phyloP scores from a whole-genome alignment of 163 green algal species.

The Chlorella variabilis region DNA sequence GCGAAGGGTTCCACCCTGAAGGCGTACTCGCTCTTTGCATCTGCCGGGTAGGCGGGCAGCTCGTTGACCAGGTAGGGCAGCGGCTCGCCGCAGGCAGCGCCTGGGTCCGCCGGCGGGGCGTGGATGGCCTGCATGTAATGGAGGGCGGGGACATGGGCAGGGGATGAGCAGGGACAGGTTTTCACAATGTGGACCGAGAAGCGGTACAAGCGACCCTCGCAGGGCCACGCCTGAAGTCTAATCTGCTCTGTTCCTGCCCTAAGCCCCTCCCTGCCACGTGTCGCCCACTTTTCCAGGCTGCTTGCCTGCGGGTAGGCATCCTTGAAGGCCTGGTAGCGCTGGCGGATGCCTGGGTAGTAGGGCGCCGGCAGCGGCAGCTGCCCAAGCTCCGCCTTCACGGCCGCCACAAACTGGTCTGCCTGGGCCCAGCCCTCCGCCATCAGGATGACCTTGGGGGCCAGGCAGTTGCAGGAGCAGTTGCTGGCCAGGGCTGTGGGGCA shows the following conservation, averaged over 20 bases:
- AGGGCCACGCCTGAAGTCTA: too few relatives aligned
- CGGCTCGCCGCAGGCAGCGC: neutral
- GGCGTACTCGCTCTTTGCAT: slow-evolving; percentile 10
- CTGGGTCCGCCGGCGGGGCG: neutral
- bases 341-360: slow-evolving; percentile 27
- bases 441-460: slow-evolving; percentile 30
- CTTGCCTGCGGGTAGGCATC: slow-evolving; percentile 24
- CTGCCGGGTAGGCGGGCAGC: slow-evolving; percentile 14
- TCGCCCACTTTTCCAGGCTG: neutral
- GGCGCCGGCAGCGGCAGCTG: slow-evolving; percentile 2
- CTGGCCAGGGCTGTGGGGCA: neutral
- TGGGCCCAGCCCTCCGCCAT: slow-evolving; percentile 32
- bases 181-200: too few relatives aligned
- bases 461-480: slow-evolving; percentile 37
- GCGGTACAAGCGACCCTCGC: neutral
- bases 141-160: neutral
- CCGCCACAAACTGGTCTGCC: slow-evolving; percentile 16
- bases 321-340: slow-evolving; percentile 32
- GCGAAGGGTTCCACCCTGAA: slow-evolving; percentile 35
- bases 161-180: neutral
- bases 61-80: slow-evolving; percentile 34
- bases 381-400: slow-evolving; percentile 33
- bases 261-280: too few relatives aligned
- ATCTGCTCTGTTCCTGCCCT: too few relatives aligned
- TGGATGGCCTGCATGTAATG: slow-evolving; percentile 25